These are phyloP conservation scores for Astrephomene gubernaculifera DNA, from an alignment of 139 green algal genomes.

Conservation along the genomic window DNA sequence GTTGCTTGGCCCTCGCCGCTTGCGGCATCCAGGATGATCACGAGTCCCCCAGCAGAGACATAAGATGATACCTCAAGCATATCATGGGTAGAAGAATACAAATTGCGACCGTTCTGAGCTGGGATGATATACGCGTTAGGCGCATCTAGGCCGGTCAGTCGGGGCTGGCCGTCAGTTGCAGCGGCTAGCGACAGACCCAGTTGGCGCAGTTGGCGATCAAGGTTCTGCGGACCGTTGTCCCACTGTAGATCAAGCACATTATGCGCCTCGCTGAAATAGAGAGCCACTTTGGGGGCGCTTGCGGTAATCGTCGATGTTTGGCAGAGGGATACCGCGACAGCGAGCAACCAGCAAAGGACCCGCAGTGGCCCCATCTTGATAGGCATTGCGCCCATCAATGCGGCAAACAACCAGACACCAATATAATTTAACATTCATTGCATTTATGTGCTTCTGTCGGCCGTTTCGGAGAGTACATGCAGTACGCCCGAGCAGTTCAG, in stretches of 20 bases:
- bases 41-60: background rate
- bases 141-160: constrained; percentile 22
- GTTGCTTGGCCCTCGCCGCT: background rate
- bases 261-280: constrained; percentile 2
- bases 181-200: background rate
- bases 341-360: too few species aligned
- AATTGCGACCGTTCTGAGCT: background rate
- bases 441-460: too few species aligned
- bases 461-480: too few species aligned
- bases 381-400: too few species aligned
- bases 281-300: background rate
- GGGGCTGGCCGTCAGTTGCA: constrained; percentile 24
- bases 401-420: too few species aligned
- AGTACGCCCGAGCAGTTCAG: too few species aligned
- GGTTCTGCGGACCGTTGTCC: background rate
- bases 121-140: constrained; percentile 39
- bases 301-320: too few species aligned
- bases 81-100: background rate
- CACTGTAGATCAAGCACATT: constrained; percentile 19
- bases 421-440: too few species aligned
- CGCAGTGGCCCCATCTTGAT: too few species aligned
- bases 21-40: constrained; percentile 5
- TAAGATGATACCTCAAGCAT: background rate
- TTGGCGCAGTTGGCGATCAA: constrained; percentile 21
- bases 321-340: too few species aligned